Evolutionary conservation across 106 monocot genomes (phyloP), one percentile per base, ranked within the genome.

Genomic region (Apostasia shenzhenica): DNA sequence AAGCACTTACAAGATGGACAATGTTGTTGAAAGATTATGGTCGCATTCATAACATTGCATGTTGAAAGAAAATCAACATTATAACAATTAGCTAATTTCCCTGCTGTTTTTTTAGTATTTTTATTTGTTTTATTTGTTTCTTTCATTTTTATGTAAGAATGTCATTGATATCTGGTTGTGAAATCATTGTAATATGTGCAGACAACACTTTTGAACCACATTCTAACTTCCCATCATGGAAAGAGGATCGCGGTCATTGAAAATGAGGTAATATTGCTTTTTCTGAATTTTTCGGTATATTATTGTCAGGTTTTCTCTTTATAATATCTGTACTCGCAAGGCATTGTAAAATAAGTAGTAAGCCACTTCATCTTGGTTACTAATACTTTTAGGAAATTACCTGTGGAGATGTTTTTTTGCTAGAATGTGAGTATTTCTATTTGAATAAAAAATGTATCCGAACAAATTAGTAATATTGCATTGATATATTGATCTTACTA

Each of bases 241-340:
- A 94, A 91, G 70, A 79, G 88, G 64, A 91, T 94, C 70, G 94
- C 94, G 47, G 88, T 94, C 38, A 94, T 91, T 71, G 94, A 94
- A 61, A 94, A 94, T 61, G 94, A 94, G 94, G 94, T 94, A 88
- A 37, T 12, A 14, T 11, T 41, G 5, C 3, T 48, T 9, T 49
- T 51, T 41, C 52, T 72, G 12, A 5, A 6, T 59, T 13, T 60
- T 50, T 37, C 2, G 1, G 12, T 38, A 14, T 14, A 14, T 48
- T 3, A 4, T 41, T n/a, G 3, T 4, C 2, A 40, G 4, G 8
- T 2, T 56, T 44, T 45, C 11, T 73, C 3, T 43, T 39, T 39
- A 2, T 56, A 1, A 7, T 14, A 37, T 43, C 58, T 52, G 37
- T 8, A 6, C 3, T 41, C 14, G 12, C 48, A 40, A 57, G 26